Evolutionary conservation across 176 grass and related monocot genomes (phyloP), one percentile per base, ranked within the genome.

Genomic region (Carex scoparia): DNA sequence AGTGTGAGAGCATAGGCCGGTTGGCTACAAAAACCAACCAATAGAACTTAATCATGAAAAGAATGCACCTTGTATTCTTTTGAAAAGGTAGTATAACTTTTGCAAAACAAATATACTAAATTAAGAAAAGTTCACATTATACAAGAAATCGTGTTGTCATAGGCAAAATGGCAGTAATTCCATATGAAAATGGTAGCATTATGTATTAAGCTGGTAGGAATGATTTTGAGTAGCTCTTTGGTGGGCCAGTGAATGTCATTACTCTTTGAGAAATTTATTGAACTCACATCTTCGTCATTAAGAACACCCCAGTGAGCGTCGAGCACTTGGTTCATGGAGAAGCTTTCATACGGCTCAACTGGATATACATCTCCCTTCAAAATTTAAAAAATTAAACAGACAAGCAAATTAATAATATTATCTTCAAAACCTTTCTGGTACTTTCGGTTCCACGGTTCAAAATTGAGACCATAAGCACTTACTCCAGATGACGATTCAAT

Each of bases 351-450:
- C 23, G 79, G 72, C 86, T 99, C 96, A 32, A 95, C 89, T 5
- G 96, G 96, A 91, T 95, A 99, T 59, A 99, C 96, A 94, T 99
- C 93, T 65, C 96, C 96, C 96, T 99, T 86, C 85, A 87, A 86
- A 40, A 62, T 59, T 6, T 27, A 88, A 87, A 87, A 86, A 40
- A 62, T 59, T 6, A 35, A 88, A 12, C 90, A 59, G 58, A 74
- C 44, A 80, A 79, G 77, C 27, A 30, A 90, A 86, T 81, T 68
- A 86, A 18, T 58, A 74, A 37, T 31, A 80, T 81, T 28, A 81
- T 67, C 23, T 68, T 13, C 37, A 53, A 62, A 49, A 83, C 4
- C 27, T 32, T 57, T 57, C 74, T 57, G 27, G 51, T 18, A 33
- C 7, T 69, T 15, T 1, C 51, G 18, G 49, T 78, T 78, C 53